phyloP scores from a whole-genome alignment of 352 stramenopile species.

The Phytopythium oedochilum region DNA sequence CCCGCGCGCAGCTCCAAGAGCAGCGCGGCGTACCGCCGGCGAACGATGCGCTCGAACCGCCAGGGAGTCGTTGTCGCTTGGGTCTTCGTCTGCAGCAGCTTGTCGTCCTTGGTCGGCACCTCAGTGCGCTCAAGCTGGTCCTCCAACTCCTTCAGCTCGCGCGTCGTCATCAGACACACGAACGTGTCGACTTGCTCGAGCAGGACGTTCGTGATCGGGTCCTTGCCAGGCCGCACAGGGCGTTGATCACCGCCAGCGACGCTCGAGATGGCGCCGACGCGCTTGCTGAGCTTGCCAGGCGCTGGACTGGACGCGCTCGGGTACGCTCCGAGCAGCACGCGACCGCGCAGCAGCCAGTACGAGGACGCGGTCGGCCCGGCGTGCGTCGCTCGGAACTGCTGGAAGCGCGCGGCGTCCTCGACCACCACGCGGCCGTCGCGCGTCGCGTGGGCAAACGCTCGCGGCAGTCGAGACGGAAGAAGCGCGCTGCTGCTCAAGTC shows the following conservation, averaged over 20 bases:
- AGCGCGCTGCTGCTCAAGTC: not conserved
- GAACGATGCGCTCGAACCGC: conserved; percentile 49
- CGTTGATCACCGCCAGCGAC: conserved; percentile 17
- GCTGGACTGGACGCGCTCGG: conserved; percentile 9
- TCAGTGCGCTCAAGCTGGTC: not conserved
- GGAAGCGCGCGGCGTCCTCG: conserved; percentile 52
- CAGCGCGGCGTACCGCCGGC: conserved; percentile 37
- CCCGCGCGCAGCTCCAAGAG: conserved; percentile 29
- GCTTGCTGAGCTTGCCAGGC: not conserved
- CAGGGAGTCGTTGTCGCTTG: conserved; percentile 14
- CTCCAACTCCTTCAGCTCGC: conserved; percentile 27
- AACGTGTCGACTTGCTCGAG: conserved; percentile 65
- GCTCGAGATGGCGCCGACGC: conserved; percentile 31
- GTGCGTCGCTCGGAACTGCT: conserved; percentile 65
- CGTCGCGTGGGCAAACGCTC: conserved; percentile 20
- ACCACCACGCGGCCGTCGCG: conserved; percentile 39
- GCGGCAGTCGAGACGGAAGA: conserved; percentile 47
- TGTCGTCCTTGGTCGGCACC: not conserved
- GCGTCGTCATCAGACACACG: conserved; percentile 42
- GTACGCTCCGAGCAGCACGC: conserved; percentile 53
- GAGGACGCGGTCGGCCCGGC: conserved; percentile 57
- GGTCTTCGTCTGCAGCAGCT: not conserved
- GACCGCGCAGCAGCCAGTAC: conserved; percentile 62
- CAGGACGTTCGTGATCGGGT: conserved; percentile 56
- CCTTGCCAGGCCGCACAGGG: conserved; percentile 36